These are phyloP conservation scores for Alopecurus myosuroides DNA, from an alignment of 176 grass and related monocot species.

Conservation along the genomic window DNA sequence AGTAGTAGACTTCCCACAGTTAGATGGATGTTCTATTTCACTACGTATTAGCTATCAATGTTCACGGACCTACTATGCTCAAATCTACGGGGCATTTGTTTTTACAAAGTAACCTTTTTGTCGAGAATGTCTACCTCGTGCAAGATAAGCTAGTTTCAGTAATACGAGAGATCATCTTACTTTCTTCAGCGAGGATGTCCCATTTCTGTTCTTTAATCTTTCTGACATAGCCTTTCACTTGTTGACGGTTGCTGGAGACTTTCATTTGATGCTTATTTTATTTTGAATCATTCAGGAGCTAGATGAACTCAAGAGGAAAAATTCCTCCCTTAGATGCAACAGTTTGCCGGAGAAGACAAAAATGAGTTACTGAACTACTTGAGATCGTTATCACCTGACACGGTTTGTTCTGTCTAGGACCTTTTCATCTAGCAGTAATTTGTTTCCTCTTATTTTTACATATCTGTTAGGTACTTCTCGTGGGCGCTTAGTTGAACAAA, in stretches of 20 bases:
- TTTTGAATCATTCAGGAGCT: constrained; percentile 57
- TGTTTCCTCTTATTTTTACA: not conserved
- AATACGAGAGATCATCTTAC: not conserved
- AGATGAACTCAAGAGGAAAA: constrained; percentile 66
- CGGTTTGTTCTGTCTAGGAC: constrained; percentile 29
- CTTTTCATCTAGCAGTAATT: not conserved
- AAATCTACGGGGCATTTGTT: not conserved
- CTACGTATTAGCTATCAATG: not conserved
- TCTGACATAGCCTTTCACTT: not conserved
- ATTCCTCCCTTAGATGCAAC: constrained; percentile 88
- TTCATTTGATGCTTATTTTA: not conserved
- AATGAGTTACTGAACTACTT: constrained; percentile 89
- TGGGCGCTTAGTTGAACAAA: not conserved
- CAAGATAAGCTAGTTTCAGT: not conserved
- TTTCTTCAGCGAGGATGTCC: not conserved
- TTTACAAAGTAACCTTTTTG: not conserved
- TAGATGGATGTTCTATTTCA: not conserved
- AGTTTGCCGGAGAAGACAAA: constrained; percentile 81
- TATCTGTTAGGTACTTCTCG: not conserved
- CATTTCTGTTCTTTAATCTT: constrained; percentile 7
- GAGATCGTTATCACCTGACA: constrained; percentile 78
- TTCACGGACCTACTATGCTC: not conserved
- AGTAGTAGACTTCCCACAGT: not conserved
- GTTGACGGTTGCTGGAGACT: not conserved
- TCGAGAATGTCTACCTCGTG: not conserved